Base-by-base conservation (phyloP, 139 green algal species). In the Chlorella sp. region DNA sequence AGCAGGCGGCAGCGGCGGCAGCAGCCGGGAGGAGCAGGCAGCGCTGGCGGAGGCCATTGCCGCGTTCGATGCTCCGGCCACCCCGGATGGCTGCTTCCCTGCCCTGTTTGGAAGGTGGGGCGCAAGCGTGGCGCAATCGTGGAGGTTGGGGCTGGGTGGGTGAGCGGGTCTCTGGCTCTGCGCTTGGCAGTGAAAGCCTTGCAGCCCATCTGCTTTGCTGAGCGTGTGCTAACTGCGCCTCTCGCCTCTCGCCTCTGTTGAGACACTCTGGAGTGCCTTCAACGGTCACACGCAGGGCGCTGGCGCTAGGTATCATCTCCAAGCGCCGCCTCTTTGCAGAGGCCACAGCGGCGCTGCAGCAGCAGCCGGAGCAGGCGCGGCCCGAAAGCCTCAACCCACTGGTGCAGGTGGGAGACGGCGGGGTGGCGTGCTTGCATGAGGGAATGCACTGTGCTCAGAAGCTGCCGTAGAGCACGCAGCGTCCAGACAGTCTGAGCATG, bases 261-360 rank as follows among this genome's bases (percentile, higher is more conserved):
- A 17, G 44, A 55, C 7, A 55, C 44, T 7, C 11, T 17, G 44
- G 44, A 55, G 11, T 55, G 7, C 7, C 44, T 11, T 55, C 44
- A 55, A 55, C 44, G 7, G 7, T 17, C 11, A 7, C 11, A 7
- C 44, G 76, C 36, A 86, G 87, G 38, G 85, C 88, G 0, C 71
- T 95, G 73, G 44, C 87, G 11, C 88, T 96, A 38, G 93, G 93
- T 28, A 78, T 83, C 0, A 70, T 95, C 16, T 93, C 86, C 51
- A 74, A 83, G 32, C 85, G 93, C 26, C 81, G 90, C 18, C 83
- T 94, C 30, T 83, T 91, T 30, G 32, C 65, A 1, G 76, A 82
- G 60, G 76, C 76, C 13, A 36, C 60, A 1, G 76, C 38, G 9
- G 56, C 60, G 13, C 76, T 82, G 57, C 26, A 38, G 17, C 76